Evolutionary conservation across 2,329 filamentous ascomycete species (phyloP), one percentile per base, ranked within the genome.

Genomic region (Trichoderma cornu-damae): DNA sequence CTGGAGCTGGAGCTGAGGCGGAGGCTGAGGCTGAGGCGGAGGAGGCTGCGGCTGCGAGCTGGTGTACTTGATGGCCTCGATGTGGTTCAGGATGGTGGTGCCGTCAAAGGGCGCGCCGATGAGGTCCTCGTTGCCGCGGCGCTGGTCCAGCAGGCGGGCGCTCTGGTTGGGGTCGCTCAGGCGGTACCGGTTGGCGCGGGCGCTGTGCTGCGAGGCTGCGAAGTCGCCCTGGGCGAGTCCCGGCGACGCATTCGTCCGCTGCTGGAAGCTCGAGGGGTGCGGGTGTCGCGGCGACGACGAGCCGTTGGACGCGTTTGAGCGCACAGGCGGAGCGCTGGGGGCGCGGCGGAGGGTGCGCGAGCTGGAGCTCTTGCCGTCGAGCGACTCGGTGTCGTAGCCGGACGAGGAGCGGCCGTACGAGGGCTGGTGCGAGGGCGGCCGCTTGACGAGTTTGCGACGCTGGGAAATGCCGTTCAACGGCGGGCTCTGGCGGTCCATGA

Each of bases 71-170:
- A 58, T 61, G 49, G 48, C 30, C 40, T 58, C 48, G 49, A 53
- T 58, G 43, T 51, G 81, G 69, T 77, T 80, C 65, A 86, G 74
- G 64, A 86, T 84, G 62, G 79, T 79, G 57, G 77, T 79, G 65
- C 81, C 79, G 80, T 86, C 83, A 70, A 86, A 86, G 42, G 83
- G 83, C 62, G 82, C 81, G 65, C 83, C 83, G 71, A 86, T 77
- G 59, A 86, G 74, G 63, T 86, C 83, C 70, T 84, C 81, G 56
- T 68, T 66, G 59, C 57, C 63, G 60, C 61, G 63, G 37, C 37
- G 52, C 20, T 59, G 49, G 20, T 46, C 28, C 9, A 37, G 32
- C 43, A 38, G 34, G 28, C 61, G 62, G 40, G 63, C 65, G 43
- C 62, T 63, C 44, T 61, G 62, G 47, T 66, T 64, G 52, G 62